Evolutionary conservation across 768 basidiomycete genomes (phyloP).

Genomic region (Tulasnella sp.): DNA sequence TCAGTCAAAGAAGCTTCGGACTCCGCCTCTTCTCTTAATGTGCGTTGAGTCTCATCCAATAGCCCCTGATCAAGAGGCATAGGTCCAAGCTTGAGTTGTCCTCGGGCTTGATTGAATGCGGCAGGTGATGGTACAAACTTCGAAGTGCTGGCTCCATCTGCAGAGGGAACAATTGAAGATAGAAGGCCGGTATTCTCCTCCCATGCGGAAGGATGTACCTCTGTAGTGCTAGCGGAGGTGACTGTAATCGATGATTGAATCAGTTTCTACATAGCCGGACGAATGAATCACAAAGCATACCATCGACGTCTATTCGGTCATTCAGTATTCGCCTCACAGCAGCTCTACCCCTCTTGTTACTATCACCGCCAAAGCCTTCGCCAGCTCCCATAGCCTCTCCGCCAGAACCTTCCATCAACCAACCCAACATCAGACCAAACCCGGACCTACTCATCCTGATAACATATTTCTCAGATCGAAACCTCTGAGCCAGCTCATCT

Average conservation of each 20-base stretch:
- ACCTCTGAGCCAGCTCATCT: slow-evolving; percentile 70
- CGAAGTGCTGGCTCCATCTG: slow-evolving; percentile 21
- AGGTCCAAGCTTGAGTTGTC: slow-evolving; percentile 75
- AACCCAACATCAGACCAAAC: slow-evolving; percentile 82
- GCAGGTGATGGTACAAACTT: slow-evolving; percentile 41
- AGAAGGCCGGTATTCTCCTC: slow-evolving; percentile 79
- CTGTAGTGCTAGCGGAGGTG: slow-evolving; percentile 52
- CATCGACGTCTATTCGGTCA: slow-evolving; percentile 81
- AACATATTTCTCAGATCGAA: slow-evolving; percentile 81
- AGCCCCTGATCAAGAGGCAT: slow-evolving; percentile 69
- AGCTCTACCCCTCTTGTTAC: slow-evolving; percentile 72
- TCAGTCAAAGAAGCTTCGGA: slow-evolving; percentile 6
- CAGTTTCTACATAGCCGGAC: slow-evolving; percentile 1
- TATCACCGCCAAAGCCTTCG: slow-evolving; percentile 66
- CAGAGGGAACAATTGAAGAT: slow-evolving; percentile 59
- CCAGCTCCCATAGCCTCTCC: slow-evolving; percentile 74
- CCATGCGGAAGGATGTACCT: slow-evolving; percentile 53
- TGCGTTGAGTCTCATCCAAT: slow-evolving; percentile 63
- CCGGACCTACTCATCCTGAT: slow-evolving; percentile 84
- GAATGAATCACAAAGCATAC: slow-evolving; percentile 32
- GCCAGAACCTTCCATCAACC: slow-evolving; percentile 87
- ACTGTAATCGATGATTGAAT: slow-evolving; percentile 34
- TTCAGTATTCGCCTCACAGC: slow-evolving; percentile 90
- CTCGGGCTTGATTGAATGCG: slow-evolving; percentile 63
- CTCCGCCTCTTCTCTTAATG: slow-evolving; percentile 55